Conservation (phyloP, 108 stramenopile species). For the Nannochloropsis gaditana region DNA sequence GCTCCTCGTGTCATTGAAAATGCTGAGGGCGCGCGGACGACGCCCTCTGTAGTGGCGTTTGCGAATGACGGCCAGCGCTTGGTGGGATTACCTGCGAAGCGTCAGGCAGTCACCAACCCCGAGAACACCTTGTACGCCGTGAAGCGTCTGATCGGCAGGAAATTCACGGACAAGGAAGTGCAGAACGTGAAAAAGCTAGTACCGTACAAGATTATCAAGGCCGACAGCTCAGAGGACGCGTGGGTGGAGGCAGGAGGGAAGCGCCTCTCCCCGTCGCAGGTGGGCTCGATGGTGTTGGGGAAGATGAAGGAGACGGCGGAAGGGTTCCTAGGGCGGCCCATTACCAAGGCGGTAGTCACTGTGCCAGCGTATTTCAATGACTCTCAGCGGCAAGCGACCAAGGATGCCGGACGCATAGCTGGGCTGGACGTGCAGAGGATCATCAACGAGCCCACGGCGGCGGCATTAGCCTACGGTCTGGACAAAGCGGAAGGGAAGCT, state of each 20-base stretch:
- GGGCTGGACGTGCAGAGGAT: slow-evolving; percentile 97
- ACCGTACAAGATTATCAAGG: slow-evolving; percentile 95
- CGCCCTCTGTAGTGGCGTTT: slow-evolving; percentile 61
- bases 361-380: slow-evolving; percentile 99
- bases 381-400: slow-evolving; percentile 93
- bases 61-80: slow-evolving; percentile 68
- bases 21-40: slow-evolving; percentile 97
- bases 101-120: slow-evolving; percentile 99
- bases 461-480: slow-evolving; percentile 97
- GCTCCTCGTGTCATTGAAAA: slow-evolving; percentile 99
- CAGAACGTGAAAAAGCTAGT: slow-evolving; percentile 80
- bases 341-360: slow-evolving; percentile 94
- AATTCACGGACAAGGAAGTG: slow-evolving; percentile 80
- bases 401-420: slow-evolving; percentile 92
- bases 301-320: slow-evolving; percentile 99
- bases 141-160: slow-evolving; percentile 95
- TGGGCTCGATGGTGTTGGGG: slow-evolving; percentile 94
- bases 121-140: slow-evolving; percentile 97
- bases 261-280: slow-evolving; percentile 84
- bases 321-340: slow-evolving; percentile 87
- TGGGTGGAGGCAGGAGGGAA: slow-evolving; percentile 90
- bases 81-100: slow-evolving; percentile 92
- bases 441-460: slow-evolving; percentile 99
- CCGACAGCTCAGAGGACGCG: slow-evolving; percentile 81
- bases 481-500: slow-evolving; percentile 97